These are phyloP conservation scores for Diaporthe capsici DNA, from an alignment of 2,329 filamentous ascomycete genomes.

Conservation along the genomic window DNA sequence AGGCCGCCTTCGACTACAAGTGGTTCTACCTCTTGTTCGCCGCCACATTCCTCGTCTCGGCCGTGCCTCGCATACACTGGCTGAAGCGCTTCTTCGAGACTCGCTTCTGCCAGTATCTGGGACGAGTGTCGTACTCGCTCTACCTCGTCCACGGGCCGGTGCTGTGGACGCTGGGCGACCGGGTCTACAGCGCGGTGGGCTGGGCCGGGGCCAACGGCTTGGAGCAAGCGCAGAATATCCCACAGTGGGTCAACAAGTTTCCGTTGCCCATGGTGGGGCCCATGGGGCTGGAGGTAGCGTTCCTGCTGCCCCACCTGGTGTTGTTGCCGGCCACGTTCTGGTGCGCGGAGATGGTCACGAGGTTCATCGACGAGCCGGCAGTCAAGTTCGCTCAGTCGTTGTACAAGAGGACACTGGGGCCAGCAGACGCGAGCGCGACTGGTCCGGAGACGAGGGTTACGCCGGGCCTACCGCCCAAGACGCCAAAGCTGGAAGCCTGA, in stretches of 20 bases:
- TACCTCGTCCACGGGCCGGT: constrained; percentile 77
- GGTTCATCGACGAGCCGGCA: constrained; percentile 70
- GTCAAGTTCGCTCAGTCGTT: constrained; percentile 70
- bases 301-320: constrained; percentile 71
- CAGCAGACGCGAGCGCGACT: constrained; percentile 31
- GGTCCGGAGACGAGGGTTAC: neutral
- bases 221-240: constrained; percentile 64
- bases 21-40: constrained; percentile 79
- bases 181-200: constrained; percentile 74
- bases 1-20: constrained; percentile 76
- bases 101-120: constrained; percentile 72
- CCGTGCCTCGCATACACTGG: constrained; percentile 69
- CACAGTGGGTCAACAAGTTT: constrained; percentile 69
- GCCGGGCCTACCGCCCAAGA: constrained; percentile 16
- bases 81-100: constrained; percentile 72
- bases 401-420: constrained; percentile 62
- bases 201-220: constrained; percentile 63
- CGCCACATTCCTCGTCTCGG: constrained; percentile 68
- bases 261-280: constrained; percentile 69
- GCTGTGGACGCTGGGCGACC: constrained; percentile 71
- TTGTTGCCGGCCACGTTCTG: constrained; percentile 72
- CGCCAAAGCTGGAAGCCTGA: constrained; percentile 36
- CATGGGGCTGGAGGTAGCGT: constrained; percentile 72
- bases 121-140: constrained; percentile 72
- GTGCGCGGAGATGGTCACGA: constrained; percentile 69